A percentile compares a stretch with the other conserved stretches of the same genome.
Conservation (phyloP, 2,329 filamentous ascomycete genomes). For the Colletotrichum kahawae region DNA sequence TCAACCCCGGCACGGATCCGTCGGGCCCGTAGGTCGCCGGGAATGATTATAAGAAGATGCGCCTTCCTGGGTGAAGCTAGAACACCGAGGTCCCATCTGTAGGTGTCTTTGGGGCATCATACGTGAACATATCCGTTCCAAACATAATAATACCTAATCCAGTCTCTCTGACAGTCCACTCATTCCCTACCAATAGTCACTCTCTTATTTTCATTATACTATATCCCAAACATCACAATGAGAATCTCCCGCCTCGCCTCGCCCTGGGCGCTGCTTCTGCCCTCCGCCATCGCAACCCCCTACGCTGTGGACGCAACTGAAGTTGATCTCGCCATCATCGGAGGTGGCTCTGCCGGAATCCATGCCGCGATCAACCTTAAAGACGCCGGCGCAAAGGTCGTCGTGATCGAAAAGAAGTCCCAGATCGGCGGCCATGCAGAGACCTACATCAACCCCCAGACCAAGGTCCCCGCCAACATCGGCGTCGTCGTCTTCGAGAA, state of each 20-base stretch:
- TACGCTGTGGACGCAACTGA: background rate
- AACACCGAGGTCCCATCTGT: fast-evolving
- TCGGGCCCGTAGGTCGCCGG: background rate
- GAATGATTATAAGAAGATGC: background rate
- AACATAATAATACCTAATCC: background rate
- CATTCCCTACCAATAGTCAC: background rate
- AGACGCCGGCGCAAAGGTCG: slow-evolving; percentile 38
- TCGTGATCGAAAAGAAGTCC: slow-evolving; percentile 42
- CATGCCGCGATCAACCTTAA: slow-evolving; percentile 43
- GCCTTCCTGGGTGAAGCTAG: background rate
- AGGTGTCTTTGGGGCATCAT: background rate
- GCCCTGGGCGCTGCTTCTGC: background rate
- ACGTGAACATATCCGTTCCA: background rate
- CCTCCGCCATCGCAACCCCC: background rate
- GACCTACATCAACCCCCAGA: slow-evolving; percentile 38
- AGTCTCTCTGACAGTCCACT: background rate
- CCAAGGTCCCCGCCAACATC: slow-evolving; percentile 10
- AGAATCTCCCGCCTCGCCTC: background rate
- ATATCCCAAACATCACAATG: background rate
- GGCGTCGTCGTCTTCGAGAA: slow-evolving; percentile 35
- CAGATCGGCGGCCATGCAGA: slow-evolving; percentile 45
- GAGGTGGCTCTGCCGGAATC: slow-evolving; percentile 45
- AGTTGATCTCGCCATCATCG: slow-evolving; percentile 38
- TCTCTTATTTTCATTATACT: too few relatives aligned
- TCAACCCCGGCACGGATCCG: background rate